Evolutionary conservation across 1,284 basidiomycete genomes (phyloP), one percentile per base, ranked within the genome.

Genomic region (Peniophora sp.): DNA sequence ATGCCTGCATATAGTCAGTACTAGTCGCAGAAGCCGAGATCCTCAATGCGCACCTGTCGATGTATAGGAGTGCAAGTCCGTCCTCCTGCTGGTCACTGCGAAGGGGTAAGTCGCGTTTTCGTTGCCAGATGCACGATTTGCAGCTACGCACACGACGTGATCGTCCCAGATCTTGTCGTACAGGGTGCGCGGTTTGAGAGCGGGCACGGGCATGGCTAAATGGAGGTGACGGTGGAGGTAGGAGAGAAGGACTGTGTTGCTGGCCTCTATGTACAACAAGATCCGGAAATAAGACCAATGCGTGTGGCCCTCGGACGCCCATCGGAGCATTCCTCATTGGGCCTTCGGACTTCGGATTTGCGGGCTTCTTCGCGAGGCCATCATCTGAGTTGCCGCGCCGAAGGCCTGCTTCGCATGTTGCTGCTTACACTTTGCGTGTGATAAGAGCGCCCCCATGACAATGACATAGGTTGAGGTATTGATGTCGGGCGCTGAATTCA

Each of bases 151-250:
- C 88, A 97, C 87, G 63, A 95, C 81, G 70, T 97, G 93, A 67
- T 96, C 92, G 59, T 96, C 92, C 83, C 91, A 97, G 59, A 97
- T 92, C 74, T 96, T 96, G 72, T 96, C 93, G 71, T 96, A 95
- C 36, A 96, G 74, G 45, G 93, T 96, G 57, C 89, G 82, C 14
- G 92, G 89, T 32, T 72, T 65, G 52, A 71, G 59, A 20, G 78
- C 63, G 35, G 77, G 69, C 50, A 70, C 72, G 55, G 85, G 78
- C 85, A 87, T 84, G 52, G 58, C 57, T 32, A 12, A 32, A 5
- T 32, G 27, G 27, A 12, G 19, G 17, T 27, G 19, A 20, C 9
- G 14, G 27, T 24, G 41, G 25, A 3, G 43, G n/a, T 24, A 20
- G 46, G 32, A 27, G 12, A 34, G 27, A 32, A 12, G 27, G 27